Evolutionary conservation across 1,139 yeast genomes (phyloP).

Genomic region (Pneumocystis jirovecii): DNA sequence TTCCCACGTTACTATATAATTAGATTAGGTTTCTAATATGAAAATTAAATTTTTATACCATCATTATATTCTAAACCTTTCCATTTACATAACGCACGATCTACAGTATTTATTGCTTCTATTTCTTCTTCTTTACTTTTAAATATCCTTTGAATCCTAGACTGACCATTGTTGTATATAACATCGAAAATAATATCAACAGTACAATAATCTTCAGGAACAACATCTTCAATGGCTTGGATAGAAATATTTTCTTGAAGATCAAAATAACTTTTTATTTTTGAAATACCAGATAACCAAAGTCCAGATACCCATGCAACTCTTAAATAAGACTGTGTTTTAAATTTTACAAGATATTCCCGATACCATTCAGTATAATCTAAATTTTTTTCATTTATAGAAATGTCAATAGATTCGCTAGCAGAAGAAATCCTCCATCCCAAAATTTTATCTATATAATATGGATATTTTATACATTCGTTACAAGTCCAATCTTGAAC

Average conservation of each 20-base stretch:
- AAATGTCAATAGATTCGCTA: neutral
- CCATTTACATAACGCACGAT: conserved; percentile 14
- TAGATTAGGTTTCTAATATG: neutral
- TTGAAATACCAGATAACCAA: conserved; percentile 13
- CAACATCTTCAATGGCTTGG: conserved; percentile 1
- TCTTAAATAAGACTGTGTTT: conserved; percentile 12
- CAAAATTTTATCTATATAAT: conserved; percentile 5
- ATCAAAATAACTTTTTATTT: conserved; percentile 12
- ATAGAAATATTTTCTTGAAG: conserved; percentile 10
- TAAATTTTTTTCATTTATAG: conserved; percentile 3
- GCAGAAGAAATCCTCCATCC: neutral
- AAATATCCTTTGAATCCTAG: conserved; percentile 11
- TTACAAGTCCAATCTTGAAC: conserved; percentile 1
- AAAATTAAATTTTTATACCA: conserved; percentile 3
- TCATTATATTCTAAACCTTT: conserved; percentile 14
- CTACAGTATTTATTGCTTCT: conserved; percentile 9
- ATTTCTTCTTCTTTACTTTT: conserved; percentile 11
- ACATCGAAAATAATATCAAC: conserved; percentile 15
- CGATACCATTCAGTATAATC: neutral
- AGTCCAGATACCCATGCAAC: conserved; percentile 15
- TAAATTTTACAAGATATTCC: conserved; percentile 16
- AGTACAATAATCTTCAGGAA: conserved; percentile 13
- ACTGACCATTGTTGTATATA: conserved; percentile 5
- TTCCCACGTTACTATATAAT: conserved; percentile 12
- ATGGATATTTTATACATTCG: conserved; percentile 1